These are phyloP conservation scores for Magnusiomyces tetraspermus DNA, from an alignment of 1,139 yeast species.

Conservation along the genomic window DNA sequence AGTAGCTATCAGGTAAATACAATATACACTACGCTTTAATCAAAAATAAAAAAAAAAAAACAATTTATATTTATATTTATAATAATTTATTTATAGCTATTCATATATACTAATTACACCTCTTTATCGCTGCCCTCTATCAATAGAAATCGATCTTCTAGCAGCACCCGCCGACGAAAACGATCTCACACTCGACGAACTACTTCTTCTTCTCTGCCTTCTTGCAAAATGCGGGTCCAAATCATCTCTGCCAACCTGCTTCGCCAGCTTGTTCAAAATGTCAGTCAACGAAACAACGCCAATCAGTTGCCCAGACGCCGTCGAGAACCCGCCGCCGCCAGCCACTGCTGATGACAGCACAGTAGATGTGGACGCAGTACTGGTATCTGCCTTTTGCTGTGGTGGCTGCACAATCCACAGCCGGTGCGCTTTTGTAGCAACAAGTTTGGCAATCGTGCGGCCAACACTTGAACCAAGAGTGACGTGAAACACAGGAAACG, in stretches of 20 bases:
- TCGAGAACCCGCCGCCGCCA: constrained; percentile 30
- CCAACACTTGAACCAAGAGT: constrained; percentile 70
- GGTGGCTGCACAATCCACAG: constrained; percentile 74
- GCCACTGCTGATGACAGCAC: constrained; percentile 21
- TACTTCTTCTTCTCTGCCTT: constrained; percentile 62
- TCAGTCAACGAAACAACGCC: constrained; percentile 92
- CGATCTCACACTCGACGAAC: constrained; percentile 33
- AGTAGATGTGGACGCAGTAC: constrained; percentile 14
- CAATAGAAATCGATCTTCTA: constrained; percentile 16
- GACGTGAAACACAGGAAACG: constrained; percentile 93
- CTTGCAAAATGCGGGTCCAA: constrained; percentile 81
- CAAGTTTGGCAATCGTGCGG: constrained; percentile 85
- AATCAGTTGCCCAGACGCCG: constrained; percentile 59
- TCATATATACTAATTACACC: too few relatives aligned
- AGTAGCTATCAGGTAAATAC: too few relatives aligned
- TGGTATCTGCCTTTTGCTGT: constrained; percentile 20
- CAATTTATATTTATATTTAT: too few relatives aligned
- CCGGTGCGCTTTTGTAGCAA: constrained; percentile 89
- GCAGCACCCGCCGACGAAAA: constrained; percentile 20
- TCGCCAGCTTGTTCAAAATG: constrained; percentile 70
- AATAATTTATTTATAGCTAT: too few relatives aligned
- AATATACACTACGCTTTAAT: too few relatives aligned
- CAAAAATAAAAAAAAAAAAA: too few relatives aligned
- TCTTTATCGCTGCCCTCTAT: constrained; percentile 10
- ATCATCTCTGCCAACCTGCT: constrained; percentile 52